Conservation (phyloP, 2,329 filamentous ascomycete genomes). For the Alternaria metachromatica region DNA sequence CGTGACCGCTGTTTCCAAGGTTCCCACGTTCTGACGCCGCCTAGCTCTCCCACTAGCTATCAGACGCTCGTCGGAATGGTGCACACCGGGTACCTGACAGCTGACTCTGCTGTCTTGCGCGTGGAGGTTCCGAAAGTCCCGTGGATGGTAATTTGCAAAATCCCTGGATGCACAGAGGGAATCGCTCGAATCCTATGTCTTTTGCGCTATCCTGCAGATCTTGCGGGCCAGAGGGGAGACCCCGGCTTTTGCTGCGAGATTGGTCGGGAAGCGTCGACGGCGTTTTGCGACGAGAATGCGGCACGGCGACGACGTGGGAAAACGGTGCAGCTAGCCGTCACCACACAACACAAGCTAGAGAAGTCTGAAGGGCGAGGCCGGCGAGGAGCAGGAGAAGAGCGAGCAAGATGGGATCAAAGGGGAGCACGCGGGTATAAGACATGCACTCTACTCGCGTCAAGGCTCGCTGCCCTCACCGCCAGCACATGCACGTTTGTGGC, state of each 20-base stretch:
- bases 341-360: conserved; percentile 5
- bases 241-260: conserved; percentile 20
- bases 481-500: conserved; percentile 12
- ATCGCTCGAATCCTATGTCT: not conserved
- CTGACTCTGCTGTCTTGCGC: conserved; percentile 10
- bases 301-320: conserved; percentile 7
- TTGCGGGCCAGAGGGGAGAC: conserved; percentile 12
- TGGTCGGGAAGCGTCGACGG: conserved; percentile 14
- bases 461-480: conserved; percentile 7
- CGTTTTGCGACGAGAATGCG: conserved; percentile 13
- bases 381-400: not conserved
- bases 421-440: conserved; percentile 1
- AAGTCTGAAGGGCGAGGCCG: not conserved
- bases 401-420: conserved; percentile 1
- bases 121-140: not conserved
- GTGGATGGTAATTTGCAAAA: conserved; percentile 5
- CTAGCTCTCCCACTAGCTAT: conserved; percentile 20
- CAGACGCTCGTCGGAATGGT: conserved; percentile 19
- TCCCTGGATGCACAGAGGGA: not conserved
- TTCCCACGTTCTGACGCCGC: conserved; percentile 20
- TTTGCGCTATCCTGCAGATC: conserved; percentile 18
- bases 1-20: conserved; percentile 28
- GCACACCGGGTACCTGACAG: conserved; percentile 21
- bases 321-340: conserved; percentile 12
- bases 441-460: not conserved